Evolutionary conservation across 768 basidiomycete species (phyloP), one percentile per base, ranked within the genome.

Genomic region (Agaricus blazei): DNA sequence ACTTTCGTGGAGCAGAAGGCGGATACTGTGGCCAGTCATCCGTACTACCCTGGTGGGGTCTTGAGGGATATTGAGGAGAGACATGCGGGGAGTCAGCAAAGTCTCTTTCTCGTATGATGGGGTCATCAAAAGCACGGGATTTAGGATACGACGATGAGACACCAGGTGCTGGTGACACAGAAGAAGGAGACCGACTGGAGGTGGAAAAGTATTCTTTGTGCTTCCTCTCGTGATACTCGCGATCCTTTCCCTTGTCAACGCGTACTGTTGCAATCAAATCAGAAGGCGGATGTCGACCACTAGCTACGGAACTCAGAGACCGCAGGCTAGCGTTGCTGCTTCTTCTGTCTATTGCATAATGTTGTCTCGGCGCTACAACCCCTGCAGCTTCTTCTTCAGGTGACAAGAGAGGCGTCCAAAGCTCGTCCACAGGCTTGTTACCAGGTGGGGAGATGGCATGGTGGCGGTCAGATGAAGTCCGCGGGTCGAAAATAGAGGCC

Each of bases 261-360:
- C 47, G 50, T 48, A 50, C 57, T n/a, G 19, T 19, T 19, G 57
- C 52, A 23, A 54, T 58, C 9, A 52, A 42, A 26, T 58, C 57
- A 2, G 48, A 27, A n/a, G 49, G 31, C 3, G 45, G 64, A 1
- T 75, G 68, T 11, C 78, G 71, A 9, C 38, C 31, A 11, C 70
- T 63, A 28, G 59, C 66, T 12, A 64, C 68, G 23, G 73, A 72
- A 23, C 77, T 74, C 34, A 67, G 70, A 9, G 79, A 79, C n/a
- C 72, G 70, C 23, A 72, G 74, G 58, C 82, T 81, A 11, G 80
- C 72, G 5, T 68, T 75, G 57, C 81, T 83, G 42, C 75, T 73
- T 9, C 75, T 72, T 52, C 77, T 66, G 1, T 75, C 75, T 26
- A 81, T 67, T 11, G 68, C 65, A 54, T 72, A 72, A 3, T 77